Percentiles rank a stretch among this genome's conserved stretches.
These are phyloP conservation scores for Metahyphopichia silvanorum DNA, from an alignment of 805 yeast genomes.

Conservation along the genomic window DNA sequence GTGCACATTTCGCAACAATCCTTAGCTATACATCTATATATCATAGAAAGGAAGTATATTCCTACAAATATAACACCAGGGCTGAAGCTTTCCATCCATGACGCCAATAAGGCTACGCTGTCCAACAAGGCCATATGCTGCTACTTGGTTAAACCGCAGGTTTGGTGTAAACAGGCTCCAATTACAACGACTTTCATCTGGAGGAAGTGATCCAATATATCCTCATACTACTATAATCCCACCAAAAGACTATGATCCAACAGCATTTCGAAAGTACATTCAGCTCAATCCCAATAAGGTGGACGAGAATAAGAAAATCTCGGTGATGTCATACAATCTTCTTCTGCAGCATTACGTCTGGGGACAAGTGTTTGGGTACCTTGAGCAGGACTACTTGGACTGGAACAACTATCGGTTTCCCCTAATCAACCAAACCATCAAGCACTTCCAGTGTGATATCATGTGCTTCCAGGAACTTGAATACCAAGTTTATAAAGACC, in stretches of 20 bases:
- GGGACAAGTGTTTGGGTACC: conserved; percentile 53
- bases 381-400: conserved; percentile 42
- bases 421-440: conserved; percentile 18
- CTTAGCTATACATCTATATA: too few relatives aligned
- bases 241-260: conserved; percentile 17
- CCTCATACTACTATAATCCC: conserved; percentile 1
- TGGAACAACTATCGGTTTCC: conserved; percentile 50
- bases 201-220: conserved; percentile 1
- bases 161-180: too few relatives aligned
- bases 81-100: too few relatives aligned
- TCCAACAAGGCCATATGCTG: too few relatives aligned
- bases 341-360: conserved; percentile 57
- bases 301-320: conserved; percentile 5
- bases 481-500: conserved; percentile 30
- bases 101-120: too few relatives aligned
- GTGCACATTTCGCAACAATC: too few relatives aligned
- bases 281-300: conserved; percentile 5
- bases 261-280: conserved; percentile 19
- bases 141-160: too few relatives aligned
- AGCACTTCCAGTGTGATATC: conserved; percentile 48
- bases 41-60: too few relatives aligned
- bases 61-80: too few relatives aligned
- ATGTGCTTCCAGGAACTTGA: conserved; percentile 62
- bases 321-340: conserved; percentile 43
- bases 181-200: too few relatives aligned